These are phyloP conservation scores for Kwoniella heveanensis DNA, from an alignment of 768 basidiomycete genomes.

Conservation along the genomic window DNA sequence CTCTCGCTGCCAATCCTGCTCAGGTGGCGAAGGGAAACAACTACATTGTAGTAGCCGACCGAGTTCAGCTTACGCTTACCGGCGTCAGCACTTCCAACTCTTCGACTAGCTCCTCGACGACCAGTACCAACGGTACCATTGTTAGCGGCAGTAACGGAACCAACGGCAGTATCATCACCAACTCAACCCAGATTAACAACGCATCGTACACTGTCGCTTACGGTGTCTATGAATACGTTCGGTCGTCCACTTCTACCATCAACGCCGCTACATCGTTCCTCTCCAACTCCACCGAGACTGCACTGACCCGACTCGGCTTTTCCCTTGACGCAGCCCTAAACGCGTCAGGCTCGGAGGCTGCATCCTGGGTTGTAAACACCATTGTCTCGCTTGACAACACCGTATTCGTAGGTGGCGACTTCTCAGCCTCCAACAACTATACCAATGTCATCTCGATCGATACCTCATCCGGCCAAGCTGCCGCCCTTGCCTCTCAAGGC, in stretches of 20 bases:
- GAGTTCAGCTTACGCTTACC: slow-evolving; percentile 74
- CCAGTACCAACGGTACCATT: slow-evolving; percentile 25
- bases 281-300: slow-evolving; percentile 70
- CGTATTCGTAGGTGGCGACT: slow-evolving; percentile 76
- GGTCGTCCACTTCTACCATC: slow-evolving; percentile 56
- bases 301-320: slow-evolving; percentile 67
- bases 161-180: slow-evolving; percentile 52
- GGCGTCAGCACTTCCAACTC: slow-evolving; percentile 55
- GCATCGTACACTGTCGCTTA: slow-evolving; percentile 60
- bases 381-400: slow-evolving; percentile 66
- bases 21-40: slow-evolving; percentile 69
- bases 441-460: slow-evolving; percentile 75
- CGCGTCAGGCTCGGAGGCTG: slow-evolving; percentile 20
- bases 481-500: slow-evolving; percentile 66
- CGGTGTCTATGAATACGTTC: slow-evolving; percentile 88
- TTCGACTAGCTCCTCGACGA: slow-evolving; percentile 5
- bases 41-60: slow-evolving; percentile 81
- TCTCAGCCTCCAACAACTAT: slow-evolving; percentile 62
- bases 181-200: slow-evolving; percentile 31
- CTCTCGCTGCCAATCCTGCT: slow-evolving; percentile 66
- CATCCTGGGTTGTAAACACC: slow-evolving; percentile 40
- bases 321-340: slow-evolving; percentile 64
- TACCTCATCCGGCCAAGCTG: slow-evolving; percentile 60
- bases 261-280: slow-evolving; percentile 67
- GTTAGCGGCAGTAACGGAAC: slow-evolving; percentile 40